These are phyloP conservation scores for Mycena galopus DNA, from an alignment of 768 basidiomycete species.

Conservation along the genomic window DNA sequence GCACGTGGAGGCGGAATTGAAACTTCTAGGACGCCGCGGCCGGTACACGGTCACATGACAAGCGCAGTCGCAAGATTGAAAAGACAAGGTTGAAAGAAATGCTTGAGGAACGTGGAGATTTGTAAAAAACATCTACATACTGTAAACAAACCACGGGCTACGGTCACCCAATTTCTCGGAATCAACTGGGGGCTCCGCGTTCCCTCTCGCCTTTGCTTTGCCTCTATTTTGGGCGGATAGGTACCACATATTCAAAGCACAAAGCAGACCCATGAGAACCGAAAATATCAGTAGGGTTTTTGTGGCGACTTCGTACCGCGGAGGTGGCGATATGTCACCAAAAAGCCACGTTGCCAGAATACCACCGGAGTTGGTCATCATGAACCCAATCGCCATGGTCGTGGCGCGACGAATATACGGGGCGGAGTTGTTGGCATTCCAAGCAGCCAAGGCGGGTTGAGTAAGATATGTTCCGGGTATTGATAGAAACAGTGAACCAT, in stretches of 20 bases:
- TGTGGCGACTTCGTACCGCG: conserved; percentile 64
- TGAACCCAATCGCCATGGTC: conserved; percentile 67
- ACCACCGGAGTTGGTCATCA: conserved; percentile 70
- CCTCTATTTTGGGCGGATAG: not conserved
- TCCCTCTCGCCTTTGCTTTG: not conserved
- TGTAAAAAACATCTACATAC: not conserved
- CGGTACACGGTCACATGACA: not conserved
- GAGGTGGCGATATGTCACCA: conserved; percentile 62
- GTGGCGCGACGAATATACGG: conserved; percentile 71
- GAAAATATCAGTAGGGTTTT: conserved; percentile 48
- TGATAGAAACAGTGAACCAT: conserved; percentile 69
- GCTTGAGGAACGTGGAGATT: not conserved
- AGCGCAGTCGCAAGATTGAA: too few species aligned
- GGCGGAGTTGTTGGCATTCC: conserved; percentile 73
- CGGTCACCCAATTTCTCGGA: not conserved
- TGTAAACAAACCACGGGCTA: not conserved
- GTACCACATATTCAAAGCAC: not conserved
- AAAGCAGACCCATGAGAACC: not conserved
- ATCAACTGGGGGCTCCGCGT: not conserved
- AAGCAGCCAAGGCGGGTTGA: conserved; percentile 67
- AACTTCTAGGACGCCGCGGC: too few species aligned
- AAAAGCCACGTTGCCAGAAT: conserved; percentile 74
- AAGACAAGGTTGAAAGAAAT: too few species aligned
- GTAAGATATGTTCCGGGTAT: conserved; percentile 66
- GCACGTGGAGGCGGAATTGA: too few species aligned